Evolutionary conservation across 1,284 basidiomycete species (phyloP), one percentile per base, ranked within the genome.

Genomic region (Ganoderma leucocontextum): DNA sequence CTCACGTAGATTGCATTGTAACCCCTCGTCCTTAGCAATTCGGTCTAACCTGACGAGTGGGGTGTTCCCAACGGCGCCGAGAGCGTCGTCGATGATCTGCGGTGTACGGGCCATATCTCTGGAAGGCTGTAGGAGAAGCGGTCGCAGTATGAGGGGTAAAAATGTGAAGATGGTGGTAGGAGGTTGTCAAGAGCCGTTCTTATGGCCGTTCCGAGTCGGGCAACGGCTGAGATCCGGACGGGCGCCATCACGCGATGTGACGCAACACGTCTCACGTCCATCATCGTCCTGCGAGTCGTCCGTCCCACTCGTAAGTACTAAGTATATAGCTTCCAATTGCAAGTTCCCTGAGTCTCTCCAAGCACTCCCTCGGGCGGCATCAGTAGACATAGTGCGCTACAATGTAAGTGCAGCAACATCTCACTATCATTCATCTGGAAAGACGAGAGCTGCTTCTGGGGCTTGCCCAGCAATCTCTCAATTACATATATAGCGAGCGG

Each of bases 1-100:
- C 95, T 78, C 78, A 97, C 95, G 81, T 29, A 99, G 85, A 80
- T 98, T 98, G 83, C 97, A 99, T 79, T 92, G 90, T 62, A 99
- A 82, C 1, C 90, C 93, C 73, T 96, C 87, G 44, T 87, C 84
- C 49, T 85, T 80, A 7, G 94, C 92, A 47, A 98, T 88, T 77
- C 90, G 91, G 81, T 95, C 91, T 15, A 99, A 86, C 64, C 94
- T 87, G 73, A 99, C 89, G 73, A 99, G 87, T 3, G 97, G 97
- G 0, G 97, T 99, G 75, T 95, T 86, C 6, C 97, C 97, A 33
- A 99, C 90, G 17, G 94, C 95, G 59, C 89, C 93, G 63, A 97
- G 89, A 7, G 93, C 94, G 47, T 85, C 90, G 73, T 93, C 87
- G 60, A 96, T 86, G 60, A 98, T 85, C 22, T 80, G 84, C 42